phyloP scores from a whole-genome alignment of 2,329 filamentous ascomycete genomes.

The Alternaria novae-zelandiae region DNA sequence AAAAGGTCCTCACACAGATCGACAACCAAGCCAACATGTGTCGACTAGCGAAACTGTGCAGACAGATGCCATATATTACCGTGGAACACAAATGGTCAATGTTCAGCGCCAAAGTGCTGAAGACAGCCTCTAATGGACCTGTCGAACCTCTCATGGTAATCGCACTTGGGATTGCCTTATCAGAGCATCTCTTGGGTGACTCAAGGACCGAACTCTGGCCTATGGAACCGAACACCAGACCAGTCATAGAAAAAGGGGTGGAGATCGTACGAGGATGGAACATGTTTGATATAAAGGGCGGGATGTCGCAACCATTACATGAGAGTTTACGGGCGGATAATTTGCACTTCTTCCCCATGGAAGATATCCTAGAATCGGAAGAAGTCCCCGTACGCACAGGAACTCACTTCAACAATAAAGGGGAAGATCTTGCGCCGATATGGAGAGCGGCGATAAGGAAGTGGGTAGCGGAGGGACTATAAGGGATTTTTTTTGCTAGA shows the following conservation, averaged over 20 bases:
- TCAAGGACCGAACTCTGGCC: not conserved
- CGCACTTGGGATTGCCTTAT: not conserved
- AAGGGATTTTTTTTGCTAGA: not conserved
- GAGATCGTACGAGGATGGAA: not conserved
- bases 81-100: not conserved
- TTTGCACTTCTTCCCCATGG: not conserved
- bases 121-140: not conserved
- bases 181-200: not conserved
- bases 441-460: not conserved
- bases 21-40: not conserved
- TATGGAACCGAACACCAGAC: not conserved
- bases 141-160: not conserved
- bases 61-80: not conserved
- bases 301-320: not conserved
- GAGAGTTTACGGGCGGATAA: not conserved
- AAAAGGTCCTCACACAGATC: not conserved
- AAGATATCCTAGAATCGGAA: not conserved
- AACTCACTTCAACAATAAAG: not conserved
- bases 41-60: not conserved
- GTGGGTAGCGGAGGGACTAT: not conserved
- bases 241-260: not conserved
- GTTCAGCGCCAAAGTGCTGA: not conserved
- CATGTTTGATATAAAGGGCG: not conserved
- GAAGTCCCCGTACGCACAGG: not conserved
- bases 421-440: not conserved